These are phyloP conservation scores for Omphalotus guepiniiformis DNA, from an alignment of 768 basidiomycete genomes.

Conservation along the genomic window DNA sequence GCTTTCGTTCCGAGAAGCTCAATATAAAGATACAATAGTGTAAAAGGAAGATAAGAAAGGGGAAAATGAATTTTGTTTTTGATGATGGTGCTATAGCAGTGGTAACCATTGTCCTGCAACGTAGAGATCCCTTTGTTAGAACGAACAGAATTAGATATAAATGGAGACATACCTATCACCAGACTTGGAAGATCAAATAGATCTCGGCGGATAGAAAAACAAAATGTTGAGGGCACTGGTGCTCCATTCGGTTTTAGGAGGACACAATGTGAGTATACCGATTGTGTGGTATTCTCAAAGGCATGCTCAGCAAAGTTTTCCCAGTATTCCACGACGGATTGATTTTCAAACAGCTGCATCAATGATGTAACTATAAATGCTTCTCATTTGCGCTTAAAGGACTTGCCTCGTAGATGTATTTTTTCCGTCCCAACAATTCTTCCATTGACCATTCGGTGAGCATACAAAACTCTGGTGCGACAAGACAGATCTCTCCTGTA, in stretches of 20 bases:
- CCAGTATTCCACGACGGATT: slow-evolving; percentile 93
- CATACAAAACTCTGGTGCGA: slow-evolving; percentile 94
- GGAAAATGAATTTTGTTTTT: neutral
- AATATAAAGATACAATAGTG: neutral
- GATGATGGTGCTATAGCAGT: slow-evolving; percentile 46
- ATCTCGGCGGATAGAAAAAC: slow-evolving; percentile 93
- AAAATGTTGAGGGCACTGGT: slow-evolving; percentile 89
- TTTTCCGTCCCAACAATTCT: slow-evolving; percentile 63
- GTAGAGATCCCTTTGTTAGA: neutral
- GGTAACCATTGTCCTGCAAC: slow-evolving; percentile 82
- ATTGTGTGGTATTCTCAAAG: slow-evolving; percentile 95
- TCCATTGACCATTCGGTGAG: slow-evolving; percentile 88
- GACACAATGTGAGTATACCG: slow-evolving; percentile 90
- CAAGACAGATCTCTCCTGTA: slow-evolving; percentile 96
- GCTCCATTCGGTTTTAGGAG: slow-evolving; percentile 80
- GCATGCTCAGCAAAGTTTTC: slow-evolving; percentile 96
- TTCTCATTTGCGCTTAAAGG: slow-evolving; percentile 17
- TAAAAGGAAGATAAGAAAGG: slow-evolving; percentile 8
- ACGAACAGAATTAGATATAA: slow-evolving; percentile 6
- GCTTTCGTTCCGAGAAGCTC: neutral
- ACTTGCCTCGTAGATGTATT: slow-evolving; percentile 63
- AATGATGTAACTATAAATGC: neutral
- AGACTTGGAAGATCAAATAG: slow-evolving; percentile 87
- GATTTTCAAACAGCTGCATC: slow-evolving; percentile 84
- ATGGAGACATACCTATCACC: slow-evolving; percentile 63